A percentile compares a stretch with the other conserved stretches of the same genome.
These are phyloP conservation scores for Colletotrichum incanum DNA, from an alignment of 2,329 filamentous ascomycete species.

Conservation along the genomic window DNA sequence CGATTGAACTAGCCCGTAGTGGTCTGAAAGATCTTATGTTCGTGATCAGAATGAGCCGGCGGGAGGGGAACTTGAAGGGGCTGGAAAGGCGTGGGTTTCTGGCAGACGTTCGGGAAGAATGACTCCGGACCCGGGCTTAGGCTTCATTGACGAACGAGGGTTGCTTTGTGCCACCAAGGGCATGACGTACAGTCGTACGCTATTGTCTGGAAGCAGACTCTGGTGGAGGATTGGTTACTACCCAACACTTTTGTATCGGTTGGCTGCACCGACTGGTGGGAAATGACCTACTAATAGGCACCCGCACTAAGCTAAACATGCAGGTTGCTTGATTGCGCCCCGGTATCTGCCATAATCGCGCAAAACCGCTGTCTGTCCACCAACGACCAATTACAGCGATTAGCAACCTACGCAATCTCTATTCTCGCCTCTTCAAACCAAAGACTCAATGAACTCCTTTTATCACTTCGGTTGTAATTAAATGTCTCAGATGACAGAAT, in stretches of 20 bases:
- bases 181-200: not conserved
- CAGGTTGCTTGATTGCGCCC: not conserved
- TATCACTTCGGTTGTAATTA: too few species aligned
- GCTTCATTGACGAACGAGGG: too few species aligned
- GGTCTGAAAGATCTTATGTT: not conserved
- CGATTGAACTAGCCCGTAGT: not conserved
- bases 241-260: too few species aligned
- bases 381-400: too few species aligned
- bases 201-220: not conserved
- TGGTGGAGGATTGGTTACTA: not conserved
- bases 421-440: not conserved
- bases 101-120: not conserved
- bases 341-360: not conserved
- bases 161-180: not conserved
- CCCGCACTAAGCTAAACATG: not conserved
- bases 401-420: too few species aligned
- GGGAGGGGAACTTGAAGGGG: too few species aligned
- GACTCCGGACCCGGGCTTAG: too few species aligned
- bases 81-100: not conserved
- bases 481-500: too few species aligned
- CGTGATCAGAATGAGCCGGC: not conserved
- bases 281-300: not conserved
- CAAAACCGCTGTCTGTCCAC: too few species aligned
- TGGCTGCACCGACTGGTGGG: too few species aligned
- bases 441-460: not conserved